Base-by-base conservation (phyloP, 1,139 yeast species). In the Debaryomyces udenii region DNA sequence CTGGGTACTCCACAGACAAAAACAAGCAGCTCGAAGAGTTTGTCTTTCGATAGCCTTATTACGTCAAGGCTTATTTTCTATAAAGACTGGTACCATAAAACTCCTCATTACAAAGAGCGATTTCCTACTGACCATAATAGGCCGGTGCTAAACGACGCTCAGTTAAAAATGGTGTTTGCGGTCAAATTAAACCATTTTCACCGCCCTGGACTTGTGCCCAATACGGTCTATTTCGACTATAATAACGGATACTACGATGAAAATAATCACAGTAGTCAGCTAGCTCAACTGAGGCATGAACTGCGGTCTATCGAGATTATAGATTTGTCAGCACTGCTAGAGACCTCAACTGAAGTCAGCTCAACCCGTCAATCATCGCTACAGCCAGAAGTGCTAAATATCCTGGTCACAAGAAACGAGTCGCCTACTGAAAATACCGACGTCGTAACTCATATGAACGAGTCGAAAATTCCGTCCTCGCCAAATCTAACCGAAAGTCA, bases 11-110 rank as follows among this genome's bases (percentile, higher is more conserved):
- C 20, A 3, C 18, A 28, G 3, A 15, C 29, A n/a, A 34, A 34
- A 17, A 22, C 23, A 15, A 20, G 24, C 9, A 38, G 24, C 23
- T 38, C 35, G 13, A 37, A 20, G 27, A 26, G 13, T 10, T 29
- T 27, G 22, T 41, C 46, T 9, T 35, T 55, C 29, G 59, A 61
- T 24, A 46, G 61, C 11, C 52, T 55, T 11, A 46, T 67, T 16
- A 54, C 62, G 1, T 51, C 62, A 3, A 51, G 70, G 30, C 44
- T 68, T 3, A 40, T 66, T 3, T 67, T 72, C 41, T 69, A 60
- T 51, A 58, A 57, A 30, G 76, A 69, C 44, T 69, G 75, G 75
- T 64, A 57, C 49, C 62, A 59, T 38, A 60, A 61, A 15, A 47
- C 66, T 14, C 59, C 62, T 1, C 59, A 57, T 32, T 62, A 50